A percentile compares a stretch with the other conserved stretches of the same genome.
These are phyloP conservation scores for Dictyostelium purpureum DNA, from an alignment of 78 protist species.

Conservation along the genomic window DNA sequence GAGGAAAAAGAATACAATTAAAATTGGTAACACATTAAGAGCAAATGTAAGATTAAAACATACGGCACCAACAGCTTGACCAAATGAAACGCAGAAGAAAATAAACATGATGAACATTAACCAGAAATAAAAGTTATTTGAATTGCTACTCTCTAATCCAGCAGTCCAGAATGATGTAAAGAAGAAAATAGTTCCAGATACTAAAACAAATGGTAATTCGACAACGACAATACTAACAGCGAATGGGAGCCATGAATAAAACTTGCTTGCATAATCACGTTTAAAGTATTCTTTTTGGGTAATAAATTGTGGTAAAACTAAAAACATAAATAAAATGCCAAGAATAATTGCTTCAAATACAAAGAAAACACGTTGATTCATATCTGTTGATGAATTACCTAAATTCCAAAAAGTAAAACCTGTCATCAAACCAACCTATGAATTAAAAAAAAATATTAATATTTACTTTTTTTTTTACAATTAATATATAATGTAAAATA, in stretches of 20 bases:
- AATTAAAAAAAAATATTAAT: too few species aligned
- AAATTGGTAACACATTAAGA: background rate
- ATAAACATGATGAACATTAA: slow-evolving; percentile 24
- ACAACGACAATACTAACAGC: slow-evolving; percentile 52
- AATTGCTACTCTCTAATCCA: background rate
- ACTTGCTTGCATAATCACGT: slow-evolving; percentile 51
- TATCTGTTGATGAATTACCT: background rate
- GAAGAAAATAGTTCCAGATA: slow-evolving; percentile 56
- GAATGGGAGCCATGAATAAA: slow-evolving; percentile 64
- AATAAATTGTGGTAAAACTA: slow-evolving; percentile 45
- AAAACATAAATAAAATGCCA: slow-evolving; percentile 56
- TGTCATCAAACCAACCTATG: background rate
- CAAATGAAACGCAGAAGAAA: slow-evolving; percentile 47
- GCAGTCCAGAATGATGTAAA: slow-evolving; percentile 54
- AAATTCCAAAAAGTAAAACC: slow-evolving; percentile 19
- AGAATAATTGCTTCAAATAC: slow-evolving; percentile 1
- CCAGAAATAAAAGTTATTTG: slow-evolving; percentile 46
- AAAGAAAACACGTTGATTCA: background rate
- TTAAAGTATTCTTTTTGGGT: slow-evolving; percentile 43
- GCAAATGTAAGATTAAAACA: background rate
- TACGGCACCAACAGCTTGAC: slow-evolving; percentile 51
- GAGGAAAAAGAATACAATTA: slow-evolving; percentile 15
- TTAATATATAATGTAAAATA: background rate
- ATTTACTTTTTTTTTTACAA: slow-evolving; percentile 6
- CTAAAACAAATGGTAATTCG: slow-evolving; percentile 35